Evolutionary conservation across 495 filamentous ascomycete species (phyloP).

Genomic region (Aspergillus ostianus): DNA sequence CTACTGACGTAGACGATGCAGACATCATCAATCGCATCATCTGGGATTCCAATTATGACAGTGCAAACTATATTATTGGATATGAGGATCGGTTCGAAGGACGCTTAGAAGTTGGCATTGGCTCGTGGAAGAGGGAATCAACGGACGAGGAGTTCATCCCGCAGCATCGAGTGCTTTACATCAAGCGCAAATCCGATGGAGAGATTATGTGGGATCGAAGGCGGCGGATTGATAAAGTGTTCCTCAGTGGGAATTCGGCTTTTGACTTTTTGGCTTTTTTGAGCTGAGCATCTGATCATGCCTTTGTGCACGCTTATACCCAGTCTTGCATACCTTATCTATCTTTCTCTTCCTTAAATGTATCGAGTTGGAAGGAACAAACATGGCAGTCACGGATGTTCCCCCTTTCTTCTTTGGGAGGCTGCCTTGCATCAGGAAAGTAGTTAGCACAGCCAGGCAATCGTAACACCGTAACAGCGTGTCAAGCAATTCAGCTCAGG

Average conservation of each 20-base stretch:
- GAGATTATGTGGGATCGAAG: slow-evolving; percentile 57
- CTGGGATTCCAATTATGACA: slow-evolving; percentile 65
- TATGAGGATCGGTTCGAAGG: slow-evolving; percentile 76
- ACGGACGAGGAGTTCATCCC: slow-evolving; percentile 87
- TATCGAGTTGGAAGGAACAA: not conserved
- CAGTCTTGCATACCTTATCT: not conserved
- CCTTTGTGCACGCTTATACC: not conserved
- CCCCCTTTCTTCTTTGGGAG: not conserved
- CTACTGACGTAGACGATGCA: slow-evolving; percentile 2
- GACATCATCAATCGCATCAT: slow-evolving; percentile 73
- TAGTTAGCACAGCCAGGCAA: not conserved
- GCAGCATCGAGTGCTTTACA: slow-evolving; percentile 73
- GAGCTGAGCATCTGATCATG: slow-evolving; percentile 3
- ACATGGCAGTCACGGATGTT: not conserved
- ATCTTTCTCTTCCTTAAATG: too few species aligned
- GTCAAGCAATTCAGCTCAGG: not conserved
- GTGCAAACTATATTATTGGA: slow-evolving; percentile 65
- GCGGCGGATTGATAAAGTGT: slow-evolving; percentile 55
- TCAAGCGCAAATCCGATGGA: slow-evolving; percentile 53
- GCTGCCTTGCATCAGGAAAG: not conserved
- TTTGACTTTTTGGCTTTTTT: slow-evolving; percentile 37
- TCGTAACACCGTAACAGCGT: not conserved
- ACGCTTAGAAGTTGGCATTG: slow-evolving; percentile 58
- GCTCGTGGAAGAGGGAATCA: slow-evolving; percentile 69
- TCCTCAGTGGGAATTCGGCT: slow-evolving; percentile 54